These are phyloP conservation scores for Euphorbia celastroides DNA, from an alignment of 441 rosid species.

Conservation along the genomic window DNA sequence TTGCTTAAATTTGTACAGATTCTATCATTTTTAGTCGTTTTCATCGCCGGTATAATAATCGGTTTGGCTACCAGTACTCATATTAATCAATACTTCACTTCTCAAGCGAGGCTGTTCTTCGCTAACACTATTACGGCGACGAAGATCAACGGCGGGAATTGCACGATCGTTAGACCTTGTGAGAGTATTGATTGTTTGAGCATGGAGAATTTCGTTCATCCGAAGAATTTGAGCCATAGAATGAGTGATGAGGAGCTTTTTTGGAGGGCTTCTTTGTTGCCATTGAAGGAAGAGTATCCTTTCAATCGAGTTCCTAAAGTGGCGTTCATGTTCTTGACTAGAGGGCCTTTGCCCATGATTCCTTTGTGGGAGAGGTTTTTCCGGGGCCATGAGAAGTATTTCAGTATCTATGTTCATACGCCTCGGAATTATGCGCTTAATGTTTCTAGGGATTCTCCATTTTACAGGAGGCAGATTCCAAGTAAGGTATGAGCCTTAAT, in stretches of 20 bases:
- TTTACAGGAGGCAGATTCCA: conserved; percentile 66
- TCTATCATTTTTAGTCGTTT: conserved; percentile 65
- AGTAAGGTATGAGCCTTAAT: conserved; percentile 49
- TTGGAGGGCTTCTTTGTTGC: conserved; percentile 89
- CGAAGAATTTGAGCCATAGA: conserved; percentile 41
- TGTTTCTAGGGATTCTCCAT: conserved; percentile 57
- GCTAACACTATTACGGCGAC: conserved; percentile 21
- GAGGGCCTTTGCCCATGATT: conserved; percentile 75
- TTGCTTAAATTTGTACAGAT: conserved; percentile 63
- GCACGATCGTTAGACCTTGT: conserved; percentile 31
- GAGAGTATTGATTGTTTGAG: conserved; percentile 37
- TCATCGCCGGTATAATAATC: conserved; percentile 69
- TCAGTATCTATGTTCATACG: conserved; percentile 67
- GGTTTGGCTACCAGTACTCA: conserved; percentile 80
- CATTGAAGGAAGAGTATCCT: conserved; percentile 54
- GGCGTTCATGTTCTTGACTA: conserved; percentile 88
- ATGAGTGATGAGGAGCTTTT: conserved; percentile 67
- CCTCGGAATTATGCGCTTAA: conserved; percentile 46
- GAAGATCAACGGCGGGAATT: conserved; percentile 19
- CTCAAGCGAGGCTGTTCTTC: conserved; percentile 38
- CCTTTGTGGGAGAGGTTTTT: conserved; percentile 96
- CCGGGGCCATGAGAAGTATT: conserved; percentile 48
- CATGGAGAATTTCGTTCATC: conserved; percentile 40
- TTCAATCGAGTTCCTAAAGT: conserved; percentile 59
- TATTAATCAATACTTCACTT: conserved; percentile 50